Evolutionary conservation across 1,284 basidiomycete species (phyloP).

Genomic region (Tylopilus orsonianus): DNA sequence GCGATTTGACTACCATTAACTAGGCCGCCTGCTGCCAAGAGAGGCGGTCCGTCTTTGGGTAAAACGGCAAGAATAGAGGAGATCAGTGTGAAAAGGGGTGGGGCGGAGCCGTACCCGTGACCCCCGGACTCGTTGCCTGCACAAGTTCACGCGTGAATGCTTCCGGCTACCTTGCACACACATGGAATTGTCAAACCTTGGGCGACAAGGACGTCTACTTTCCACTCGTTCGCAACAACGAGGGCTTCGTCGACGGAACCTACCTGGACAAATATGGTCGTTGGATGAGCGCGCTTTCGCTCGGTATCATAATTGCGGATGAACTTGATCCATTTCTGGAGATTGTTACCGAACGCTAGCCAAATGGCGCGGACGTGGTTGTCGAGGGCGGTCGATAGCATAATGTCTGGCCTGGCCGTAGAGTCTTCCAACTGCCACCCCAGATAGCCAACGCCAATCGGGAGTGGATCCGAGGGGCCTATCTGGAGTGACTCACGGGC

Average conservation of each 20-base stretch:
- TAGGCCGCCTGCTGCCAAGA: constrained; percentile 59
- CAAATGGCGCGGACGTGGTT: constrained; percentile 65
- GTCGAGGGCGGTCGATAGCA: constrained; percentile 54
- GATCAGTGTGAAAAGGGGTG: constrained; percentile 58
- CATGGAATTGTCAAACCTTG: constrained; percentile 52
- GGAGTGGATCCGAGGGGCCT: constrained; percentile 39
- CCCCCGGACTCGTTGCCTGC: constrained; percentile 75
- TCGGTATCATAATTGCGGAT: constrained; percentile 52
- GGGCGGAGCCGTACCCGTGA: constrained; percentile 58
- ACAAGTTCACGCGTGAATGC: constrained; percentile 5
- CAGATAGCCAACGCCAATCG: constrained; percentile 74
- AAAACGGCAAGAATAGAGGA: constrained; percentile 52
- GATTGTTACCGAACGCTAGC: constrained; percentile 65
- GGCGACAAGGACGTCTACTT: constrained; percentile 69
- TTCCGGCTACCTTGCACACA: constrained; percentile 1
- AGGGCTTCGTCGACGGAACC: constrained; percentile 58
- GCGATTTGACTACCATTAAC: constrained; percentile 62
- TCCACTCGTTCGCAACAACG: constrained; percentile 57
- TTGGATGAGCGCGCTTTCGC: constrained; percentile 40
- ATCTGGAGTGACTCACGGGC: constrained; percentile 43
- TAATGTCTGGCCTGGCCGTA: constrained; percentile 22
- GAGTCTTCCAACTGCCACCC: constrained; percentile 64
- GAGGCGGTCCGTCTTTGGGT: constrained; percentile 44
- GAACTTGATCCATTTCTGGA: constrained; percentile 58
- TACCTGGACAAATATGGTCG: constrained; percentile 63